Base-by-base conservation (phyloP, 225 moss, liverwort and hornwort genomes). In the Straminergon stramineum region DNA sequence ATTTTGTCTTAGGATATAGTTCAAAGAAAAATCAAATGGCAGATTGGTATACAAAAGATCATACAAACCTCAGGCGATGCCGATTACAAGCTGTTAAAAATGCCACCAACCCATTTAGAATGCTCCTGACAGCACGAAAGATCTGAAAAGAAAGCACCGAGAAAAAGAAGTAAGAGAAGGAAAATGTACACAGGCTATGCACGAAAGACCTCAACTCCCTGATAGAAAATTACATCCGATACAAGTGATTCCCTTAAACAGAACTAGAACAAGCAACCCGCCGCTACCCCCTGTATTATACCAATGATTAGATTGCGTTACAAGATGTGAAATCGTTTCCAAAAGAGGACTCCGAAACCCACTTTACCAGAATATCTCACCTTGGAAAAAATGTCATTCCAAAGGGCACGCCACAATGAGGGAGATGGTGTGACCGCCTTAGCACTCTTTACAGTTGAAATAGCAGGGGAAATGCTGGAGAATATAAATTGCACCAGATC, bases 331-430 rank as follows among this genome's bases (percentile, higher is more conserved):
- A 68, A 76, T 75, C 37, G 31, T 63, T 74, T 69, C 53, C 69
- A 37, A 31, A 17, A 57, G 28, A 74, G 41, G 26, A 51, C 39
- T 57, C 64, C 37, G 17, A 77, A 89, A 82, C 63, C 63, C 70
- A 70, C 62, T 84, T 31, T 65, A 53, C 39, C n/a, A 84, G 86
- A 75, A 80, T 28, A 87, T 48, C 80, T 83, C 70, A 96, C 97
- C 95, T 97, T 97, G n/a, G 96, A 94, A 80, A 97, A 92, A 78
- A 96, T 94, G 55, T 97, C 94, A 81, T 96, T 96, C 94, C 96
- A 94, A 64, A 96, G 93, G 83, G 94, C 93, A 92, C 95, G 95
- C 96, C 96, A 95, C 75, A 96, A 76, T 23, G 96, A 97, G 66
- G 96, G 96, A 90, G 93, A 91, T 90, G 96, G 96, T 67, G 95